Evolutionary conservation across 1,284 basidiomycete species (phyloP).

Genomic region (Neolentinus lepideus): DNA sequence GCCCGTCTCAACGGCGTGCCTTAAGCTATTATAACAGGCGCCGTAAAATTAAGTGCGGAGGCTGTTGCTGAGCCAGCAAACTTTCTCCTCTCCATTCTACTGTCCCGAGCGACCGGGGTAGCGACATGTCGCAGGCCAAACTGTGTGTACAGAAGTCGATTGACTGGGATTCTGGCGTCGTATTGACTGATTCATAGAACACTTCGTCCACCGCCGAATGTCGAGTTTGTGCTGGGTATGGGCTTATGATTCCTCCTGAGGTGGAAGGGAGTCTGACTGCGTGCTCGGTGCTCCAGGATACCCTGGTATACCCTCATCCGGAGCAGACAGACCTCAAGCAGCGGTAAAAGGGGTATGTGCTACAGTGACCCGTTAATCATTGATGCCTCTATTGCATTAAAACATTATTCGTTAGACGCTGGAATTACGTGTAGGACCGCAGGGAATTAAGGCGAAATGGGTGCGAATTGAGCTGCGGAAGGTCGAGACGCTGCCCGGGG

Average conservation of each 20-base stretch:
- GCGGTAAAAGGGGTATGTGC: conserved; percentile 74
- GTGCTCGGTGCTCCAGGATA: conserved; percentile 43
- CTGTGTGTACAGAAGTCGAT: conserved; percentile 29
- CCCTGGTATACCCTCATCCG: conserved; percentile 72
- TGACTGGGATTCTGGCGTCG: not conserved
- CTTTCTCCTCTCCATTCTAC: not conserved
- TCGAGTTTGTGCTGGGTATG: conserved; percentile 76
- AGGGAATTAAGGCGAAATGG: conserved; percentile 85
- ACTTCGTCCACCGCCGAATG: conserved; percentile 73
- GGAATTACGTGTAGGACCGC: conserved; percentile 66
- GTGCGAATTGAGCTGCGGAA: conserved; percentile 83
- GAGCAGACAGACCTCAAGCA: conserved; percentile 65
- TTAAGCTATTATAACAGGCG: not conserved
- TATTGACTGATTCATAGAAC: conserved; percentile 33
- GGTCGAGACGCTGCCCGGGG: conserved; percentile 74
- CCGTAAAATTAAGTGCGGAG: not conserved
- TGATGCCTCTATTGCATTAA: conserved; percentile 2
- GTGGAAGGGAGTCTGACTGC: conserved; percentile 4
- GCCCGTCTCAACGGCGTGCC: not conserved
- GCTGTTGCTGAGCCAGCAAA: not conserved
- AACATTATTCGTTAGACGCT: conserved; percentile 67
- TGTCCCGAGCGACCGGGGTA: not conserved
- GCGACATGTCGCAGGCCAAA: conserved; percentile 44
- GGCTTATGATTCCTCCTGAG: conserved; percentile 2
- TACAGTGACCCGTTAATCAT: not conserved